phyloP scores from a whole-genome alignment of 495 filamentous ascomycete genomes.

The Neurospora pannonica region DNA sequence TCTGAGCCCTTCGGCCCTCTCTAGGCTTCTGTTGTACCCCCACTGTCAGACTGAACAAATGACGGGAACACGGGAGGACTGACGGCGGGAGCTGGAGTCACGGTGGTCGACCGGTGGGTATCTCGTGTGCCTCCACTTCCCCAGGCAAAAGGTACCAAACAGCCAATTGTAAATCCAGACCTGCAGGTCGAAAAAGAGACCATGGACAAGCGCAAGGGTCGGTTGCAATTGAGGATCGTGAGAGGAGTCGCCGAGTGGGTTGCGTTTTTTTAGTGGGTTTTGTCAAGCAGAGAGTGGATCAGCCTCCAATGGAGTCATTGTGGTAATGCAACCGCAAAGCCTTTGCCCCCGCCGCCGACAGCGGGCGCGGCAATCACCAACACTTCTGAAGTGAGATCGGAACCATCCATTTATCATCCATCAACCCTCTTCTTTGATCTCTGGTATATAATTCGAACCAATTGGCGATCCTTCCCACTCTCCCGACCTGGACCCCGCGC shows the following conservation, averaged over 20 bases:
- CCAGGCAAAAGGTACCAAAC: neutral
- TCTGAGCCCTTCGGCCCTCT: neutral
- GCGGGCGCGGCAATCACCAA: neutral
- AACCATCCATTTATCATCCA: neutral
- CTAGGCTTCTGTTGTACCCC: neutral
- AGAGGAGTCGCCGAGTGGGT: neutral
- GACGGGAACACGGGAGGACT: neutral
- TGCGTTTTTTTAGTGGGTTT: neutral
- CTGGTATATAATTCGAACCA: neutral
- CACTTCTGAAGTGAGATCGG: neutral
- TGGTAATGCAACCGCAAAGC: neutral
- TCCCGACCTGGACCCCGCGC: neutral
- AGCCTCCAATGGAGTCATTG: neutral
- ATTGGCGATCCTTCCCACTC: neutral
- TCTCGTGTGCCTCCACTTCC: neutral
- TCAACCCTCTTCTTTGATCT: neutral
- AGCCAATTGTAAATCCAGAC: neutral
- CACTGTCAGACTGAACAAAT: neutral
- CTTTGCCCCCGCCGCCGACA: neutral
- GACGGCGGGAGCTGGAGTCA: neutral
- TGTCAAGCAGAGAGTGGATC: neutral
- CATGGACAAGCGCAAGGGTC: neutral
- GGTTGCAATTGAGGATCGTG: neutral
- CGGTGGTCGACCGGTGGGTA: neutral
- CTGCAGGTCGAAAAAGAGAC: neutral